Evolutionary conservation across 495 filamentous ascomycete species (phyloP), one percentile per base, ranked within the genome.

Genomic region (Barbatosphaeria neglecta): DNA sequence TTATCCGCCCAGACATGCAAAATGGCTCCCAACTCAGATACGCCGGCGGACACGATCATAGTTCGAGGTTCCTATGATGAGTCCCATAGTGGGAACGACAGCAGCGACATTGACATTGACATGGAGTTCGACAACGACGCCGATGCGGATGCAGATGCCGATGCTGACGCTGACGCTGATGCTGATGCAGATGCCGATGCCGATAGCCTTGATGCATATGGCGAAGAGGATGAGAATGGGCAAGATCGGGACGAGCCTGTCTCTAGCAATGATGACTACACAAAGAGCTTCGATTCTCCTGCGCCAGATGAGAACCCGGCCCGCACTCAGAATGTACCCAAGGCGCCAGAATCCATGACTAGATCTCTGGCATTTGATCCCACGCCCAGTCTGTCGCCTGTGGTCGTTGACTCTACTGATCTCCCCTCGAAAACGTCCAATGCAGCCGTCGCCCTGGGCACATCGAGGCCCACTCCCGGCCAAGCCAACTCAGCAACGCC

Each of bases 261-360:
- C 22, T 49, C 60, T 43, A 58, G 55, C 52, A 59, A 59, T 56
- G 65, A 67, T 61, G 67, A 74, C 54, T 72, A 74, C 64, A 65
- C 67, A 41, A 64, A 60, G 53, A 67, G 66, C 41, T 70, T 70
- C 66, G 69, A 71, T 44, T 64, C 65, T 48, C 67, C 72, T 25
- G 57, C 49, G 42, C 54, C 57, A 44, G 54, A 54, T 52, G 54
- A 55, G 50, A 56, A 53, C 57, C 54, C 55, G 45, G 61, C 64
- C 38, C 40, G 44, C 50, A 52, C 60, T 46, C 64, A 66, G 54
- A 60, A 66, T 69, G 63, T 66, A 66, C 53, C 63, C 62, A 59
- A 61, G 45, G 55, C 58, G 41, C 59, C 50, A 55, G 50, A 61
- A 58, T 59, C 65, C 54, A 63, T 53, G 55, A 56, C 51, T 64